A percentile compares a stretch with the other conserved stretches of the same genome.
Evolutionary conservation across 139 green algal species (phyloP).

Genomic region (Bryopsis sp.): DNA sequence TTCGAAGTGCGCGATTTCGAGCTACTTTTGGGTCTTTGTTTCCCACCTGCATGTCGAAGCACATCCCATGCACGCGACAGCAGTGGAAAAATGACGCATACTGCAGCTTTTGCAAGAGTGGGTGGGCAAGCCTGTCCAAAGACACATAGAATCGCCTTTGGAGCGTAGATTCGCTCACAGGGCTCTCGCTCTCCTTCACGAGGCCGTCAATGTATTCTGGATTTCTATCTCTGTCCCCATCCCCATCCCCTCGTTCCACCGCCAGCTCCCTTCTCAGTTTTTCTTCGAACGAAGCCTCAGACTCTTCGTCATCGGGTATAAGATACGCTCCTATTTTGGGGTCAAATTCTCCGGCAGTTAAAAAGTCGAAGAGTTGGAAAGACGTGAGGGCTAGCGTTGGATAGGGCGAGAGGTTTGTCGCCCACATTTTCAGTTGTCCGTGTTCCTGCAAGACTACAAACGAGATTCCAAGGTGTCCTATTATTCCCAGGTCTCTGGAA

Average conservation of each 20-base stretch:
- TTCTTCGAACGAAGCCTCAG: too few species aligned
- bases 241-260: too few species aligned
- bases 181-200: not conserved
- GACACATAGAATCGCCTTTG: not conserved
- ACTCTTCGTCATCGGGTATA: not conserved
- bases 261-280: not conserved
- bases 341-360: constrained; percentile 30
- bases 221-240: not conserved
- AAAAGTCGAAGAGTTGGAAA: constrained; percentile 57
- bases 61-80: not conserved
- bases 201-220: not conserved
- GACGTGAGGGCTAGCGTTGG: constrained; percentile 33
- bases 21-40: too few species aligned
- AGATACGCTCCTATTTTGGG: not conserved
- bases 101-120: not conserved
- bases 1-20: too few species aligned
- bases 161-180: not conserved
- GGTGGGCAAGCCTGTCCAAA: not conserved
- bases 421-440: constrained; percentile 32
- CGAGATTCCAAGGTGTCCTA: constrained; percentile 46
- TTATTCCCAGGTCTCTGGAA: constrained; percentile 27
- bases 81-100: not conserved
- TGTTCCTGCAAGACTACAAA: constrained; percentile 43
- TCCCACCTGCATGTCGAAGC: constrained; percentile 4
- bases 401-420: constrained; percentile 31